A percentile compares a stretch with the other conserved stretches of the same genome.
These are phyloP conservation scores for Aspergillus caelatus DNA, from an alignment of 2,329 filamentous ascomycete genomes.

Conservation along the genomic window DNA sequence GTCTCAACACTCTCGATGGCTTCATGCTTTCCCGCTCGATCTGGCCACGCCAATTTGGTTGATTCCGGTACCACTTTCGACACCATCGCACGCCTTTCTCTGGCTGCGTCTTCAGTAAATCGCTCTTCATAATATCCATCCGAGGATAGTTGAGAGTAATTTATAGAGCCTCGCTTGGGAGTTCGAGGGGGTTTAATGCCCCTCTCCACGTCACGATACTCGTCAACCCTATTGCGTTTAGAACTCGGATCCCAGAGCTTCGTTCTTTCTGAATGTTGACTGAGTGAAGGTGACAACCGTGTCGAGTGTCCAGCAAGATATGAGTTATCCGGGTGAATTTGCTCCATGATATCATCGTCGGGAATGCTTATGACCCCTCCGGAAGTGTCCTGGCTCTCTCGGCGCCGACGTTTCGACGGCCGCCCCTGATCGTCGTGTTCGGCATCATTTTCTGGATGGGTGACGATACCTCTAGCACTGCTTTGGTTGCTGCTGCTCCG, in stretches of 20 bases:
- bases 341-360: slow-evolving; percentile 22
- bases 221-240: slow-evolving; percentile 10
- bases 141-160: slow-evolving; percentile 2
- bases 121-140: slow-evolving; percentile 23
- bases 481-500: slow-evolving; percentile 8
- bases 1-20: slow-evolving; percentile 24
- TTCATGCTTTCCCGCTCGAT: slow-evolving; percentile 7
- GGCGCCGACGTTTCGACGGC: slow-evolving; percentile 34
- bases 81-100: slow-evolving; percentile 24
- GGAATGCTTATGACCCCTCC: slow-evolving; percentile 17
- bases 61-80: background rate
- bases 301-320: slow-evolving; percentile 13
- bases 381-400: slow-evolving; percentile 17
- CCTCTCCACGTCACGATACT: slow-evolving; percentile 27
- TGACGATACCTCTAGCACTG: slow-evolving; percentile 5
- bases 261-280: slow-evolving; percentile 17
- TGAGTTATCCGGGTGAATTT: slow-evolving; percentile 7
- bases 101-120: slow-evolving; percentile 29
- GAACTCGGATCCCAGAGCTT: background rate
- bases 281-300: slow-evolving; percentile 26
- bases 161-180: slow-evolving; percentile 12
- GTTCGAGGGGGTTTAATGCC: slow-evolving; percentile 11
- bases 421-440: slow-evolving; percentile 25
- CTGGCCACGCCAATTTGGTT: background rate
- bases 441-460: slow-evolving; percentile 14